These are phyloP conservation scores for Neonectria neomacrospora DNA, from an alignment of 2,329 filamentous ascomycete species.

Conservation along the genomic window DNA sequence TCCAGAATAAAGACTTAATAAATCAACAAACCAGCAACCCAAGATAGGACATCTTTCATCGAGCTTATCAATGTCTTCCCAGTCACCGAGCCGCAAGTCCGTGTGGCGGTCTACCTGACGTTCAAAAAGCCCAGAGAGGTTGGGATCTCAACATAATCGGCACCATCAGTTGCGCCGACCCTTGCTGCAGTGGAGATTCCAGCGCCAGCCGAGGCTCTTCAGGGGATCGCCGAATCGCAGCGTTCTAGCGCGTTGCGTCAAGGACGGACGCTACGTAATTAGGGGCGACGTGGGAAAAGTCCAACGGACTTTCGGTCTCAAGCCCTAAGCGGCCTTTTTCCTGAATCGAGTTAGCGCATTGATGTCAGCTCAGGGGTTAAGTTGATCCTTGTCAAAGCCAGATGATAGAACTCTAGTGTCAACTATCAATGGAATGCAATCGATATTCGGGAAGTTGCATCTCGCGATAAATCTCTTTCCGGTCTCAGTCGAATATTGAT, in stretches of 20 bases:
- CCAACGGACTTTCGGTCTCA: conserved; percentile 1
- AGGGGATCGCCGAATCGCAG: background rate
- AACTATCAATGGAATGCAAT: no score
- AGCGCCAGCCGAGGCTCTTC: conserved; percentile 15
- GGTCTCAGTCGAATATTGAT: no score
- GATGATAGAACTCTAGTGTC: no score
- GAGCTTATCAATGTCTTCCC: background rate
- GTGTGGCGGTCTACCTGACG: background rate
- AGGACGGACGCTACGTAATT: background rate
- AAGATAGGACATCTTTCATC: background rate
- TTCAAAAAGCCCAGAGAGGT: conserved; percentile 5
- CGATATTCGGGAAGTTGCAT: no score
- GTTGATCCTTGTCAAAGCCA: background rate
- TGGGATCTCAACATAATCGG: conserved; percentile 27
- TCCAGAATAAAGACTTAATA: no score
- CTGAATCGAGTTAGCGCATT: background rate
- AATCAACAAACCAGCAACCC: background rate
- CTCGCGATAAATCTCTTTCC: no score
- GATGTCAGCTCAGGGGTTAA: background rate
- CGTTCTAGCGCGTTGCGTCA: background rate
- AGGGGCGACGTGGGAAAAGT: background rate
- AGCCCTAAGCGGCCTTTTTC: background rate
- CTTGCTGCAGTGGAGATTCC: conserved; percentile 15
- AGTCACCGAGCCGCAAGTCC: conserved; percentile 12
- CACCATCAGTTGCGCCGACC: conserved; percentile 11